Percentiles rank a stretch among this genome's conserved stretches.
These are phyloP conservation scores for Plasmodium berghei DNA, from an alignment of 169 alveolate genomes.

Conservation along the genomic window DNA sequence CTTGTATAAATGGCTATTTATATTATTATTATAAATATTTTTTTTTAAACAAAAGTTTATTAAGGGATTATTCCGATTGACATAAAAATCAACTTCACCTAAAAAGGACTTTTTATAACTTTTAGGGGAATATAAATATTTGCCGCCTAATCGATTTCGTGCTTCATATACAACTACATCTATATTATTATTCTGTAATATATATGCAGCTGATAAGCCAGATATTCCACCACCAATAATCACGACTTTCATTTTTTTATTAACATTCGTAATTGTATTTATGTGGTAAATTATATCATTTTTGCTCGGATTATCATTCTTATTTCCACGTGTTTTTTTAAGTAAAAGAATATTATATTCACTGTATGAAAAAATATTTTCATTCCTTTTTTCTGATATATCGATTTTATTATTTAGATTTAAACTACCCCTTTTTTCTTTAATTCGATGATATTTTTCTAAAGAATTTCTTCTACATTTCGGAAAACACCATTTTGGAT, in stretches of 20 bases:
- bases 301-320: slow-evolving; percentile 4
- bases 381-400: slow-evolving; percentile 18
- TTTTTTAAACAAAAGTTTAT: slow-evolving; percentile 63
- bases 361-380: slow-evolving; percentile 36
- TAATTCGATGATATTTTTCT: not conserved
- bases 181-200: slow-evolving; percentile 31
- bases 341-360: slow-evolving; percentile 28
- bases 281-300: slow-evolving; percentile 63
- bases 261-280: slow-evolving; percentile 29
- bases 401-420: slow-evolving; percentile 8
- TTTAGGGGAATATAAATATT: slow-evolving; percentile 30
- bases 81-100: slow-evolving; percentile 32
- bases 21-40: slow-evolving; percentile 26
- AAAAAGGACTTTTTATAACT: slow-evolving; percentile 13
- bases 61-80: slow-evolving; percentile 43
- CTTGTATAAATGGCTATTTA: slow-evolving; percentile 41
- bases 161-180: slow-evolving; percentile 71
- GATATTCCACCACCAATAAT: slow-evolving; percentile 68
- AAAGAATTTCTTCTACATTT: no score
- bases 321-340: slow-evolving; percentile 6
- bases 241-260: slow-evolving; percentile 34
- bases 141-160: slow-evolving; percentile 64
- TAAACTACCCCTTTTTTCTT: not conserved
- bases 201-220: slow-evolving; percentile 72
- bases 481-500: no score